A percentile compares a stretch with the other conserved stretches of the same genome.
phyloP scores from a whole-genome alignment of 805 yeast species.

The Ascoidea tarda region DNA sequence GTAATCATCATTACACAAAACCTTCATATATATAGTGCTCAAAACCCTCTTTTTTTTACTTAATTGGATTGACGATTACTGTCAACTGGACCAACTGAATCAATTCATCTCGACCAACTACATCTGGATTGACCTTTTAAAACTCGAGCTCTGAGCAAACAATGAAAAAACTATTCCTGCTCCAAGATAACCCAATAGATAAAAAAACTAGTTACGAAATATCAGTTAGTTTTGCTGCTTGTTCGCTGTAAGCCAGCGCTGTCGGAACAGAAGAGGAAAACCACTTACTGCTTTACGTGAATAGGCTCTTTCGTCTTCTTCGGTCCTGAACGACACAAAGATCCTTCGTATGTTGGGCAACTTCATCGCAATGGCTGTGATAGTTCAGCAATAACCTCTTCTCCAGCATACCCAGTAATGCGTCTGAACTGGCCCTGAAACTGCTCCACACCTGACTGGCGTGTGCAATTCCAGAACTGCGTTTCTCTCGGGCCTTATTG shows the following conservation, averaged over 20 bases:
- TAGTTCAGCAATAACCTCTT: too few relatives aligned
- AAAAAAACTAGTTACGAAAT: slow-evolving; percentile 31
- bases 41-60: too few relatives aligned
- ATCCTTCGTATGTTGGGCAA: slow-evolving; percentile 66
- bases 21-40: too few relatives aligned
- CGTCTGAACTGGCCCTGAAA: too few relatives aligned
- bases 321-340: slow-evolving; percentile 72
- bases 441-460: too few relatives aligned
- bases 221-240: background rate
- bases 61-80: too few relatives aligned
- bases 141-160: slow-evolving; percentile 44
- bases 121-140: background rate
- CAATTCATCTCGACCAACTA: too few relatives aligned
- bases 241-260: background rate
- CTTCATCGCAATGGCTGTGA: slow-evolving; percentile 24
- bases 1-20: too few relatives aligned
- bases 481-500: too few relatives aligned
- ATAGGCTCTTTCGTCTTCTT: slow-evolving; percentile 68
- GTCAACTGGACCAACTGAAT: too few relatives aligned
- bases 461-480: too few relatives aligned
- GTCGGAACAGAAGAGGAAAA: slow-evolving; percentile 7
- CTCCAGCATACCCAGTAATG: too few relatives aligned
- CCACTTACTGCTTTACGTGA: slow-evolving; percentile 55
- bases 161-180: slow-evolving; percentile 72
- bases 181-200: slow-evolving; percentile 67